Percentiles rank a stretch among this genome's conserved stretches.
Evolutionary conservation across 495 filamentous ascomycete species (phyloP).

Genomic region (Penicillium roqueforti): DNA sequence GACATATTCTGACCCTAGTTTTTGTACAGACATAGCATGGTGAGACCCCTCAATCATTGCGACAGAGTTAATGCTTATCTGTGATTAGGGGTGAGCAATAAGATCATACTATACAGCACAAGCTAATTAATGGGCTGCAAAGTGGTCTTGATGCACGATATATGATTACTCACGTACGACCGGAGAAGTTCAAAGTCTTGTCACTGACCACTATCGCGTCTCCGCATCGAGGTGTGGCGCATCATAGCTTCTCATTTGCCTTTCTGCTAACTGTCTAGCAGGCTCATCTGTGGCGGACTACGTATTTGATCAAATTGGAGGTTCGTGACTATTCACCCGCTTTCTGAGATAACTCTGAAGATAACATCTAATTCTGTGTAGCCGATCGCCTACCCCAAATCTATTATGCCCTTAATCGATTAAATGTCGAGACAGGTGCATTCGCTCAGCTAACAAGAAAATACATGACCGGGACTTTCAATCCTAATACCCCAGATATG

Average conservation of each 20-base stretch:
- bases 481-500: slow-evolving; percentile 69
- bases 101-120: background rate
- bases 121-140: slow-evolving; percentile 26
- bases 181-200: slow-evolving; percentile 63
- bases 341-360: background rate
- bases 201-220: slow-evolving; percentile 86
- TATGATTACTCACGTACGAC: slow-evolving; percentile 79
- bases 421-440: slow-evolving; percentile 73
- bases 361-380: slow-evolving; percentile 13
- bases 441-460: slow-evolving; percentile 77
- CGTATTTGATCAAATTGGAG: slow-evolving; percentile 64
- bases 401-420: slow-evolving; percentile 61
- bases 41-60: slow-evolving; percentile 26
- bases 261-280: slow-evolving; percentile 18
- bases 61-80: slow-evolving; percentile 1
- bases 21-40: slow-evolving; percentile 64
- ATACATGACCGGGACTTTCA: slow-evolving; percentile 83
- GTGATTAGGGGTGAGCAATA: slow-evolving; percentile 42
- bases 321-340: slow-evolving; percentile 15
- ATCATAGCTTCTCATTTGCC: background rate
- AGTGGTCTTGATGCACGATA: slow-evolving; percentile 88
- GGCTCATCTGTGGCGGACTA: slow-evolving; percentile 83
- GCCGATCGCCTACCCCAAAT: slow-evolving; percentile 58
- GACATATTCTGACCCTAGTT: slow-evolving; percentile 13
- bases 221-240: slow-evolving; percentile 66